Conservation (phyloP, 192 early-diverging fungal genomes). For the Umbelopsis vinacea region DNA sequence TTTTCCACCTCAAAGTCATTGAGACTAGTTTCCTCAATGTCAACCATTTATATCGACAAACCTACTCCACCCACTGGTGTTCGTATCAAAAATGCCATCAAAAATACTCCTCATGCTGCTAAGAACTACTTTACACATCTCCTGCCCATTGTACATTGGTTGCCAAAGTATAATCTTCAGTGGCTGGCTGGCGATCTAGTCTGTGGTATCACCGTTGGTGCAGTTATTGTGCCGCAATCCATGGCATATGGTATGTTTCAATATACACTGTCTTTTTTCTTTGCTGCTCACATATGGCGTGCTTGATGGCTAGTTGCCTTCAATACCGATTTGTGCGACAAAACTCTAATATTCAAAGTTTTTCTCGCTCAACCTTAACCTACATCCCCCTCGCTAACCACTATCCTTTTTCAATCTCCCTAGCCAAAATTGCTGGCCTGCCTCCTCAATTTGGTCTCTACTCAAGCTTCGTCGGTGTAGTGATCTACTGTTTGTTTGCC, state of each 20-base stretch:
- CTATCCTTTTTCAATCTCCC: not conserved
- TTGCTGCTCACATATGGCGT: not conserved
- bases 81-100: slow-evolving; percentile 1
- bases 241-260: slow-evolving; percentile 60
- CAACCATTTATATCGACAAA: slow-evolving; percentile 11
- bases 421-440: slow-evolving; percentile 71
- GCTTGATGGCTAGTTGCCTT: not conserved
- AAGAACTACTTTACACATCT: slow-evolving; percentile 16
- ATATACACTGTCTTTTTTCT: not conserved
- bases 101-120: not conserved
- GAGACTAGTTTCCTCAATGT: not conserved
- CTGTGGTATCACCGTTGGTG: slow-evolving; percentile 75
- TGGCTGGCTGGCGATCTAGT: slow-evolving; percentile 73
- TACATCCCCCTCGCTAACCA: not conserved
- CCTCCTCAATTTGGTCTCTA: slow-evolving; percentile 79
- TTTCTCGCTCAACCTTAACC: not conserved
- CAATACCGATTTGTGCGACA: too few species aligned
- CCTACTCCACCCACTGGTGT: not conserved
- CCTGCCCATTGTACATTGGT: slow-evolving; percentile 59
- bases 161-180: slow-evolving; percentile 48
- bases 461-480: slow-evolving; percentile 70
- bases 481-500: slow-evolving; percentile 73
- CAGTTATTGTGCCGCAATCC: slow-evolving; percentile 75
- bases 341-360: not conserved
- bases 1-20: not conserved